Conservation (phyloP, 306 rosid genomes). For the Oxytropis ochrocephala region DNA sequence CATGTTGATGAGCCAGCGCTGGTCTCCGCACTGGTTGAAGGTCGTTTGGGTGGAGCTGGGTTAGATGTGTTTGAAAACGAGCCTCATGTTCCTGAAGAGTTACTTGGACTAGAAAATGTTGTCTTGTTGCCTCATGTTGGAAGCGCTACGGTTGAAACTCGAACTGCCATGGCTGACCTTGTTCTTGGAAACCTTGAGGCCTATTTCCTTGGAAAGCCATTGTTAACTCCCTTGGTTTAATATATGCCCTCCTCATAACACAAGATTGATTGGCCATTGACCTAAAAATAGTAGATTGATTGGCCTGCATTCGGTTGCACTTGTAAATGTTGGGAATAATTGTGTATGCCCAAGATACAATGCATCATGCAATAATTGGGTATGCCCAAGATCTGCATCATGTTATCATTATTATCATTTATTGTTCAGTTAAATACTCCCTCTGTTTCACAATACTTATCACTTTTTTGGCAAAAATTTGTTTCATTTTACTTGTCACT, state of each 20-base stretch:
- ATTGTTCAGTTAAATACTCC: too few relatives aligned
- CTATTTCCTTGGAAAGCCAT: conserved; percentile 66
- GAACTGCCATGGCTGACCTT: conserved; percentile 68
- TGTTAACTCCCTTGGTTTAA: conserved; percentile 58
- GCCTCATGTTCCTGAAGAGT: conserved; percentile 67
- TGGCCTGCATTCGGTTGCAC: neutral
- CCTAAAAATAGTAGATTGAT: neutral
- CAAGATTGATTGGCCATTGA: neutral
- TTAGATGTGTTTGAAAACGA: conserved; percentile 77
- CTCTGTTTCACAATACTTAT: too few relatives aligned
- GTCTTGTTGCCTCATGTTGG: conserved; percentile 76
- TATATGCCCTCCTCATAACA: neutral
- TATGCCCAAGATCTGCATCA: too few relatives aligned
- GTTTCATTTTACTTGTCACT: too few relatives aligned
- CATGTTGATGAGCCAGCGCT: conserved; percentile 73
- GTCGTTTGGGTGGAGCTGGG: conserved; percentile 84
- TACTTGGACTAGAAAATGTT: conserved; percentile 67
- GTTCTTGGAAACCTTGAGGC: conserved; percentile 72
- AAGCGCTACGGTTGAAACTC: conserved; percentile 63
- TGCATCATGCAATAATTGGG: too few relatives aligned
- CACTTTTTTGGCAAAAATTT: too few relatives aligned
- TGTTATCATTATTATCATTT: too few relatives aligned
- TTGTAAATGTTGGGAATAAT: neutral
- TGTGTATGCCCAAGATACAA: neutral
- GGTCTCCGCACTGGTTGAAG: conserved; percentile 68